These are phyloP conservation scores for Candida glucosophila DNA, from an alignment of 1,139 yeast genomes.

Conservation along the genomic window DNA sequence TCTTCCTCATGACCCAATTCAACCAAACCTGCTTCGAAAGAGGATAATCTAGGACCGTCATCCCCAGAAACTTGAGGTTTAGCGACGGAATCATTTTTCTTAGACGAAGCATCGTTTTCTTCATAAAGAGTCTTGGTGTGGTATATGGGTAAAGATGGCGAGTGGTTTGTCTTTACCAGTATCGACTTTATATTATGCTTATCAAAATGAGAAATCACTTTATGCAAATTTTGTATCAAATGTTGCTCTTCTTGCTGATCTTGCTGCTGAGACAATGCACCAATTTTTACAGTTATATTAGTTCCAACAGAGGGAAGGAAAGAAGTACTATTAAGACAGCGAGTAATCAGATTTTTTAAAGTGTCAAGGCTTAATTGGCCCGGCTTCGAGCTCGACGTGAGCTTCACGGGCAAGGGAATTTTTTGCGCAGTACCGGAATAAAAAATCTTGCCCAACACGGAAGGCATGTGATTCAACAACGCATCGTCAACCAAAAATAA, in stretches of 20 bases:
- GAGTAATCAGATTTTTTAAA: conserved; percentile 50
- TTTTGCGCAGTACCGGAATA: conserved; percentile 46
- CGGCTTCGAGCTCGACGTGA: conserved; percentile 26
- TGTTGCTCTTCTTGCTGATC: conserved; percentile 32
- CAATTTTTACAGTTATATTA: conserved; percentile 58
- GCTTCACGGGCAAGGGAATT: conserved; percentile 64
- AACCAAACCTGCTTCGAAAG: conserved; percentile 68
- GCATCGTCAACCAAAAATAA: conserved; percentile 80
- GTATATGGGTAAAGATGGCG: conserved; percentile 83
- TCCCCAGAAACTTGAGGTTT: conserved; percentile 29
- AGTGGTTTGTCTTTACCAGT: conserved; percentile 57
- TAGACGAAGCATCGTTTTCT: conserved; percentile 7
- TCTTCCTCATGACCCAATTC: conserved; percentile 76
- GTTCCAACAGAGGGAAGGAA: conserved; percentile 72
- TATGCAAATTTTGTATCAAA: conserved; percentile 47
- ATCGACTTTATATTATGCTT: conserved; percentile 44
- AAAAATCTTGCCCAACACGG: conserved; percentile 72
- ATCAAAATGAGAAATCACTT: conserved; percentile 45
- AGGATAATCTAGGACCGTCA: conserved; percentile 36
- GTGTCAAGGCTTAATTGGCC: conserved; percentile 47
- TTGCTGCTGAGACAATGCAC: conserved; percentile 32
- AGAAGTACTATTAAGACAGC: conserved; percentile 49
- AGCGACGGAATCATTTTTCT: conserved; percentile 25
- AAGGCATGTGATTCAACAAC: conserved; percentile 71
- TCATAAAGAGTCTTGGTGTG: conserved; percentile 53